Percentiles rank a stretch among this genome's conserved stretches.
phyloP scores from a whole-genome alignment of 257 asterid genomes.

The Jasminum sambac region DNA sequence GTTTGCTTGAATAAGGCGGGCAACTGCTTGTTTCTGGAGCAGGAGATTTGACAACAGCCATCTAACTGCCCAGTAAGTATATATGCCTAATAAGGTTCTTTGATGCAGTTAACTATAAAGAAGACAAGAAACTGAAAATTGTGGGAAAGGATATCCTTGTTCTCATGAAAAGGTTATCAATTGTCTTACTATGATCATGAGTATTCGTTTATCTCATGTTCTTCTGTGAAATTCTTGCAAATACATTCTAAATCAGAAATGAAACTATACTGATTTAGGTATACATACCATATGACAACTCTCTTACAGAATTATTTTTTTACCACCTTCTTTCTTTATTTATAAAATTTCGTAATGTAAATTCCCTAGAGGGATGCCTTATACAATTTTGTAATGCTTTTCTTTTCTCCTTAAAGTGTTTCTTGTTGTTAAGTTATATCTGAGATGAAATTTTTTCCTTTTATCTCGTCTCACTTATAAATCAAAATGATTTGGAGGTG shows the following conservation, averaged over 20 bases:
- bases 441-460: constrained; percentile 9
- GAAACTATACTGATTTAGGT: neutral
- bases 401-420: constrained; percentile 15
- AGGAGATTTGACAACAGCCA: neutral
- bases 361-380: constrained; percentile 8
- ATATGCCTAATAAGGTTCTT: neutral
- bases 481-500: constrained; percentile 69
- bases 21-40: neutral
- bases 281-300: neutral
- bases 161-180: neutral
- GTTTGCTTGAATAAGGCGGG: neutral
- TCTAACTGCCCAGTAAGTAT: neutral
- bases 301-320: neutral
- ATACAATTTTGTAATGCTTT: constrained; percentile 1
- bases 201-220: no score
- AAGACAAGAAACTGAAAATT: neutral
- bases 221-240: no score
- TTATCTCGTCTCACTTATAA: constrained; percentile 43
- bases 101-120: neutral
- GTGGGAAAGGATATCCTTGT: neutral
- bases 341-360: neutral
- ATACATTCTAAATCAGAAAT: no score
- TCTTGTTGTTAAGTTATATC: constrained; percentile 3
- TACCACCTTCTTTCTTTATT: neutral
- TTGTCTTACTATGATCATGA: neutral